These are phyloP conservation scores for Paramecium tetraurelia DNA, from an alignment of 73 alveolate genomes.

Conservation along the genomic window DNA sequence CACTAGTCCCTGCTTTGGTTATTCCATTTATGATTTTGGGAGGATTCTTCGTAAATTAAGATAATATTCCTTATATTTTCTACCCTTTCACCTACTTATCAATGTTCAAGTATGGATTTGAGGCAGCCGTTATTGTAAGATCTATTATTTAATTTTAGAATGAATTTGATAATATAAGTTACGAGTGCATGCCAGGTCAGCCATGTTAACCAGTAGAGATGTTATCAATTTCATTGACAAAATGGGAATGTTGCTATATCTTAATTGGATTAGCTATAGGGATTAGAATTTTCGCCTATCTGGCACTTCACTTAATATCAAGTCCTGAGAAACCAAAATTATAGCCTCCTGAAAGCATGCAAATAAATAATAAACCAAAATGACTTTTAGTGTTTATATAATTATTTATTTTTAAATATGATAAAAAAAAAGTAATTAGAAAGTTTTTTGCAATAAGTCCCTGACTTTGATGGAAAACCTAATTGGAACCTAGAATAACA, in stretches of 20 bases:
- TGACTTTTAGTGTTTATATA: not conserved
- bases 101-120: conserved; percentile 54
- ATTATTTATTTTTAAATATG: not conserved
- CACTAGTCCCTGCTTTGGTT: conserved; percentile 60
- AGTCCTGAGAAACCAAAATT: conserved; percentile 61
- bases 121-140: conserved; percentile 45
- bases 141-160: not conserved
- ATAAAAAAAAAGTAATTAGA: not conserved
- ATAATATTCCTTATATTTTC: conserved; percentile 52
- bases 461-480: conserved; percentile 37
- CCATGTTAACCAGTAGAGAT: conserved; percentile 42
- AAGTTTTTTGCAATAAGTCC: not conserved
- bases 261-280: conserved; percentile 50
- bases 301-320: conserved; percentile 44
- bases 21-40: conserved; percentile 66
- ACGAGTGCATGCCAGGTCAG: not conserved
- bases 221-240: conserved; percentile 29
- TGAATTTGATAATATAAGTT: conserved; percentile 46
- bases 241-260: conserved; percentile 40
- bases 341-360: not conserved
- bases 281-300: conserved; percentile 53
- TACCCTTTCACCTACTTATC: conserved; percentile 41
- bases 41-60: conserved; percentile 62
- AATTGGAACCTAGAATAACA: conserved; percentile 55
- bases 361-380: not conserved